phyloP scores from a whole-genome alignment of 2,329 filamentous ascomycete genomes.

The Fusarium torulosum region DNA sequence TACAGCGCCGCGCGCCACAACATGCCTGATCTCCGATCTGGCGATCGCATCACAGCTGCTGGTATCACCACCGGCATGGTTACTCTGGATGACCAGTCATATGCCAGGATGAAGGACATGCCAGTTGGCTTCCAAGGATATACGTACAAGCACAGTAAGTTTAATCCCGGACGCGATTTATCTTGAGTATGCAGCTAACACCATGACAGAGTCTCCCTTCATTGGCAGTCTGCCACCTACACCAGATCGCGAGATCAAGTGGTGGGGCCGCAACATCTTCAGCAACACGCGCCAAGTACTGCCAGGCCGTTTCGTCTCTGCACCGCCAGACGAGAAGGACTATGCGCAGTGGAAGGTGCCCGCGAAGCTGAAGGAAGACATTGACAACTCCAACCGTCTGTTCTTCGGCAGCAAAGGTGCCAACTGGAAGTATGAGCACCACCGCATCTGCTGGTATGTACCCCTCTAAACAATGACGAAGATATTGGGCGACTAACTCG shows the following conservation, averaged over 20 bases:
- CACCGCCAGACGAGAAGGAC: slow-evolving; percentile 66
- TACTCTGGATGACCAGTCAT: slow-evolving; percentile 62
- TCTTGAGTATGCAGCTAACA: slow-evolving; percentile 49
- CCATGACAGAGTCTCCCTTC: slow-evolving; percentile 61
- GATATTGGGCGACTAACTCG: slow-evolving; percentile 10
- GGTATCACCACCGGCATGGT: slow-evolving; percentile 71
- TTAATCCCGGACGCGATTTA: background rate
- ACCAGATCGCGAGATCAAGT: slow-evolving; percentile 64
- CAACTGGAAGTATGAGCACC: slow-evolving; percentile 70
- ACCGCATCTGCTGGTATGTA: slow-evolving; percentile 75
- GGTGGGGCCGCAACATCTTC: slow-evolving; percentile 73
- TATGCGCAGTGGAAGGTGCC: slow-evolving; percentile 74
- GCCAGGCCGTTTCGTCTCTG: slow-evolving; percentile 67
- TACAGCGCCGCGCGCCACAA: slow-evolving; percentile 63
- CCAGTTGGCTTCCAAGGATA: slow-evolving; percentile 63
- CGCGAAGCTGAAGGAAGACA: slow-evolving; percentile 67
- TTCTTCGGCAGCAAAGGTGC: slow-evolving; percentile 70
- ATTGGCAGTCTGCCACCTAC: slow-evolving; percentile 70
- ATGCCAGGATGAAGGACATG: slow-evolving; percentile 60
- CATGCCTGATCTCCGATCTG: slow-evolving; percentile 62
- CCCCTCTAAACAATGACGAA: background rate
- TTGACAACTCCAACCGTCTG: slow-evolving; percentile 66
- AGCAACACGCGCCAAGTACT: slow-evolving; percentile 65
- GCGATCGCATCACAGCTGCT: slow-evolving; percentile 67
- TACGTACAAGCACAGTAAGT: slow-evolving; percentile 54